Percentiles rank a stretch among this genome's conserved stretches.
Evolutionary conservation across 768 basidiomycete genomes (phyloP).

Genomic region (Termitomyces sp.): DNA sequence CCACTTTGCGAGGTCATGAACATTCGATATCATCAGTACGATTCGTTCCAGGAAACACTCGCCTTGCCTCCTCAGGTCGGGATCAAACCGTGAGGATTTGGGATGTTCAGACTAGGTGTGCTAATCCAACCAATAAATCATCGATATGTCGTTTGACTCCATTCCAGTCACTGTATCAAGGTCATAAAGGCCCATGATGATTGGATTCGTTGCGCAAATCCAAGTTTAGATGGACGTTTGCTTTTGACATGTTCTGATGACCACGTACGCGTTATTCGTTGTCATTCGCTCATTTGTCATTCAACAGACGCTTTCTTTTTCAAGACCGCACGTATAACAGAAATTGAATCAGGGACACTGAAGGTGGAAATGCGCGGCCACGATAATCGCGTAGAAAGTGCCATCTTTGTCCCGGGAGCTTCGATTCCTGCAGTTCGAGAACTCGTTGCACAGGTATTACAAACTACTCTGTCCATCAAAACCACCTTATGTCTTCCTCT

Average conservation of each 20-base stretch:
- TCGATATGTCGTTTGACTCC: not conserved
- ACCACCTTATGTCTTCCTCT: not conserved
- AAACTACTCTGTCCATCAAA: not conserved
- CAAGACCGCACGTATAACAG: conserved; percentile 68
- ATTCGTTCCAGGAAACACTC: conserved; percentile 67
- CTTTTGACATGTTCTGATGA: conserved; percentile 64
- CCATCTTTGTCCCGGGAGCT: conserved; percentile 59
- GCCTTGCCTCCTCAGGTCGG: conserved; percentile 64
- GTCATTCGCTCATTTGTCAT: not conserved
- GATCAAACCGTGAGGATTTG: conserved; percentile 68
- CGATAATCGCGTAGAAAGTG: conserved; percentile 66
- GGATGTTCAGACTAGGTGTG: conserved; percentile 65
- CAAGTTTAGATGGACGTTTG: conserved; percentile 51
- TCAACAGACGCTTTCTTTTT: not conserved
- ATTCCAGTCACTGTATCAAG: conserved; percentile 56
- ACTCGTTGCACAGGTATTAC: conserved; percentile 37
- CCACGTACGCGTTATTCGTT: conserved; percentile 41
- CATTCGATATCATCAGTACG: conserved; percentile 68
- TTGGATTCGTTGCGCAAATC: conserved; percentile 56
- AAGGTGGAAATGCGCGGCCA: conserved; percentile 70
- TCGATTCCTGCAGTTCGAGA: conserved; percentile 60
- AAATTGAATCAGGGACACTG: conserved; percentile 54
- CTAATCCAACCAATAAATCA: not conserved
- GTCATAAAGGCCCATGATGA: conserved; percentile 61
- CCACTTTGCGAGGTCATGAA: conserved; percentile 60